Evolutionary conservation across 208 protist genomes (phyloP), one percentile per base, ranked within the genome.

Genomic region (Blastocrithidia nonstop): DNA sequence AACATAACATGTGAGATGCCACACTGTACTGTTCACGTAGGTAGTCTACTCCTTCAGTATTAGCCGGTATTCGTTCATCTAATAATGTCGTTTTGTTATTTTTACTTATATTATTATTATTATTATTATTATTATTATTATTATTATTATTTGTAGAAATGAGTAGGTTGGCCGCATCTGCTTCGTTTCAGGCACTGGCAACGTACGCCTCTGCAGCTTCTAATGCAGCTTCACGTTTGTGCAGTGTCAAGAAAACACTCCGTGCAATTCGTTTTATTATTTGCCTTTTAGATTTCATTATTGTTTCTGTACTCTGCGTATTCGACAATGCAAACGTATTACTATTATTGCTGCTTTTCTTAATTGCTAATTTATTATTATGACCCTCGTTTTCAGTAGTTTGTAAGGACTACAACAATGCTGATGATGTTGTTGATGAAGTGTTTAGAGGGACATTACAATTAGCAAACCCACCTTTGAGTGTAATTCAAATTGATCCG

Each of bases 21-120:
- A 74, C 49, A 7, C 46, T 50, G 45, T 76, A 85, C 62, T 90
- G 81, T 57, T 90, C 81, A 0, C 64, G 60, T 22, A 90, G 33
- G 50, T 90, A 90, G 23, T 50, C 37, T 19, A 65, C 52, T 0
- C 75, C 81, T 16, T n/a, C n/a, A n/a, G n/a, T n/a, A n/a, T n/a
- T n/a, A n/a, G n/a, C n/a, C n/a, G n/a, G n/a, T n/a, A n/a, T n/a
- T n/a, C n/a, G n/a, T n/a, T 83, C 81, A 3, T 73, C 70, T 9
- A 50, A 70, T 1, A 61, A 51, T 0, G 36, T 39, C 21, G 32
- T 50, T 44, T 28, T 40, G 11, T 57, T 56, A 11, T 27, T 33
- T 31, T 46, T 15, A 17, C 21, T 27, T 3, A 49, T 36, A 15
- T 24, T 52, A 8, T 52, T 54, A 1, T 33, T 42, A 24, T 24